Base-by-base conservation (phyloP, 2,329 filamentous ascomycete genomes). In the Ceratocystis destructans region DNA sequence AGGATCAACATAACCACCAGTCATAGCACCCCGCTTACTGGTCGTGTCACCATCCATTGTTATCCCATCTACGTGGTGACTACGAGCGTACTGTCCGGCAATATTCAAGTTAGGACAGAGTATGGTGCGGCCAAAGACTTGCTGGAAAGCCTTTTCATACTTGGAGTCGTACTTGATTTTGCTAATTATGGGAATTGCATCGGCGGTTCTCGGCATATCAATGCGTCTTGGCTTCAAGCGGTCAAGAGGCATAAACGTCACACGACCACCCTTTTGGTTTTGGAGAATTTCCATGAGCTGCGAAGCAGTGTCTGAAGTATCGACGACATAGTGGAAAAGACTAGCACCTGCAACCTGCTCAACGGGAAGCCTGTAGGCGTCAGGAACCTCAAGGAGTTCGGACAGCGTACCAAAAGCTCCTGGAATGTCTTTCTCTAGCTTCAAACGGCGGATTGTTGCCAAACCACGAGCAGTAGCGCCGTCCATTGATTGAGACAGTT, bases 241-340 rank as follows among this genome's bases (percentile, higher is more conserved):
- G 69, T 90, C 93, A 22, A 99, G 80, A 0, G 94, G 94, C 82
- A 97, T 93, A 72, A 96, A 96, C 0, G 95, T 99, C 20, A 99
- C 83, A 73, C 94, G 85, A 12, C 94, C 94, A 17, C 88, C 87
- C 68, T 86, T 88, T 70, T 90, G 85, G 70, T 86, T 87, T 73
- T 91, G 88, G 33, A 99, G 79, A 15, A 86, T 83, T 70, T 93
- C 88, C 55, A 94, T 85, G 44, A 96, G 83, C 70, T 85, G 84
- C 1, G 89, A 90, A 0, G 92, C 91, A 0, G 92, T 96, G 50
- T 88, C 85, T 68, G 95, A 90, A 62, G 88, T 93, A 74, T 99
- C 93, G 55, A 97, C 93, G 10, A 99, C 86, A 70, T 96, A 96
- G 75, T 99, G 90, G 77, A 99, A 99, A 7, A 99, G 80, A 73